Evolutionary conservation across 2,329 filamentous ascomycete species (phyloP).

Genomic region (Ascocoryne sarcoides): DNA sequence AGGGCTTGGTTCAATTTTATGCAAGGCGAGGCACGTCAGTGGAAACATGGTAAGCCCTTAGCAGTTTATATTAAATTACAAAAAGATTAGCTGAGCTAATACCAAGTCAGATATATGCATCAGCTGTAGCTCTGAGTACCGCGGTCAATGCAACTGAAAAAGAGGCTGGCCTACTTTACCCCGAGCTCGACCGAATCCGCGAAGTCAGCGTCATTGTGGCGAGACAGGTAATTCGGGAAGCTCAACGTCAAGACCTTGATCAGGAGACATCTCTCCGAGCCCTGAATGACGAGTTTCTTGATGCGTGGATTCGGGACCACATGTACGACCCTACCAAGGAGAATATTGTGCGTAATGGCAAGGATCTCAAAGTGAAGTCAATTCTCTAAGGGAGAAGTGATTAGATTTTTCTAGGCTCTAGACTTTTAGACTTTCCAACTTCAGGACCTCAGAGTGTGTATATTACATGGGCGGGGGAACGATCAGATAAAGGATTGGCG

Average conservation of each 20-base stretch:
- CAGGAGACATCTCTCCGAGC: slow-evolving; percentile 48
- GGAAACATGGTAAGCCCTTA: slow-evolving; percentile 21
- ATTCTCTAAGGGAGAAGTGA: no score
- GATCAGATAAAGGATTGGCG: no score
- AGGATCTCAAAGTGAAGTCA: no score
- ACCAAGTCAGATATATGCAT: slow-evolving; percentile 66
- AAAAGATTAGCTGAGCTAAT: slow-evolving; percentile 30
- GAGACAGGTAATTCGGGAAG: slow-evolving; percentile 61
- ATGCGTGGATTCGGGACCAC: slow-evolving; percentile 63
- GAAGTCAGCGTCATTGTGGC: slow-evolving; percentile 72
- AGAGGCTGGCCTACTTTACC: slow-evolving; percentile 56
- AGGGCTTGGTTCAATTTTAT: slow-evolving; percentile 68
- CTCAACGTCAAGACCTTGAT: slow-evolving; percentile 59
- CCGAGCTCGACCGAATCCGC: slow-evolving; percentile 65
- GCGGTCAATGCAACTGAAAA: slow-evolving; percentile 52
- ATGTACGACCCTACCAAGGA: slow-evolving; percentile 58
- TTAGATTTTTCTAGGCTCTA: no score
- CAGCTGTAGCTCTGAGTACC: slow-evolving; percentile 64
- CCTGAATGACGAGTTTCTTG: slow-evolving; percentile 37
- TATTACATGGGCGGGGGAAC: no score
- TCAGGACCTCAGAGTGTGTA: no score
- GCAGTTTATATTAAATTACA: background rate
- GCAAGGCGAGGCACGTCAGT: slow-evolving; percentile 50
- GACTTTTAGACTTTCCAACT: no score
- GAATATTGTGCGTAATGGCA: no score